These are phyloP conservation scores for Hyaloscypha bicolor DNA, from an alignment of 495 filamentous ascomycete genomes.

Conservation along the genomic window DNA sequence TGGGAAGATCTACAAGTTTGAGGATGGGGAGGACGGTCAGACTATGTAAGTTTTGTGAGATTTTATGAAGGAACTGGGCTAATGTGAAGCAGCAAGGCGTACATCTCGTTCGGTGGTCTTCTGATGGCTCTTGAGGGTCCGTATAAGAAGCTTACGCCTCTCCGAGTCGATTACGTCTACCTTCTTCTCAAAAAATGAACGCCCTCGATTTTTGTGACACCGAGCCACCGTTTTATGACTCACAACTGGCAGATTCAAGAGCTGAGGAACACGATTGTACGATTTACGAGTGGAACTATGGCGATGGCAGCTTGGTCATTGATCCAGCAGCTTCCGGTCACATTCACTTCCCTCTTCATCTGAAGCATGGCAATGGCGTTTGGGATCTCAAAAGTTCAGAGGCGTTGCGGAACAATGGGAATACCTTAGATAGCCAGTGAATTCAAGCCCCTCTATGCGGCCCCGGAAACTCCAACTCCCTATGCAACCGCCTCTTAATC, in stretches of 20 bases:
- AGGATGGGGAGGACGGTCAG: slow-evolving; percentile 76
- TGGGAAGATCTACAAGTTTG: slow-evolving; percentile 97
- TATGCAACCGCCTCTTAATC: slow-evolving; percentile 75
- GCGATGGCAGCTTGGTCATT: background rate
- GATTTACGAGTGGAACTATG: background rate
- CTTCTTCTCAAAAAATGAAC: slow-evolving; percentile 85
- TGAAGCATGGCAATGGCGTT: slow-evolving; percentile 26
- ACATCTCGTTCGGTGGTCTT: slow-evolving; percentile 89
- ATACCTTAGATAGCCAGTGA: slow-evolving; percentile 1
- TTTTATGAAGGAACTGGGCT: background rate
- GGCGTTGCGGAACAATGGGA: background rate
- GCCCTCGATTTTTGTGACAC: background rate
- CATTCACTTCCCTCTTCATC: background rate
- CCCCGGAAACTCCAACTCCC: slow-evolving; percentile 78
- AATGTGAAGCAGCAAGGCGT: slow-evolving; percentile 72
- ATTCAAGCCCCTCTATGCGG: slow-evolving; percentile 38
- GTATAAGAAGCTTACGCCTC: slow-evolving; percentile 89
- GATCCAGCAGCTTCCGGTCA: background rate
- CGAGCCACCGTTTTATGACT: background rate
- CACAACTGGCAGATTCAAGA: background rate
- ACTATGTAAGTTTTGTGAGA: slow-evolving; percentile 67
- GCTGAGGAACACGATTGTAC: background rate
- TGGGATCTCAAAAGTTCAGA: slow-evolving; percentile 19
- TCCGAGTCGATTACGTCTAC: slow-evolving; percentile 92
- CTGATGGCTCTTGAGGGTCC: slow-evolving; percentile 89